Evolutionary conservation across 306 rosid genomes (phyloP).

Genomic region (Castanea sativa): DNA sequence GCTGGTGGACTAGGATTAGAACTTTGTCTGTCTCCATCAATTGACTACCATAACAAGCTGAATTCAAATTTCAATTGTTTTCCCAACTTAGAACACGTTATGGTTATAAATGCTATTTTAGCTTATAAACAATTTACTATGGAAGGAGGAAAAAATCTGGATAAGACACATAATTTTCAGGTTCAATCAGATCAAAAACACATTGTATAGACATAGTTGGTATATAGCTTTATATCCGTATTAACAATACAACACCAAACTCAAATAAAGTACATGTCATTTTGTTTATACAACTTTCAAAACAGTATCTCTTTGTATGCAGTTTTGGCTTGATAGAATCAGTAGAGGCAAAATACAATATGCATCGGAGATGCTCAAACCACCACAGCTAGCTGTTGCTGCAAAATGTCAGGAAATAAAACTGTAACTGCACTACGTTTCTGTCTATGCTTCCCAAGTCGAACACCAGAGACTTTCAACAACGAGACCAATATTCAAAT

Average conservation of each 20-base stretch:
- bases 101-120: background rate
- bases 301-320: conserved; percentile 11
- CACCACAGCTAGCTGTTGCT: conserved; percentile 27
- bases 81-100: background rate
- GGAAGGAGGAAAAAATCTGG: conserved; percentile 2
- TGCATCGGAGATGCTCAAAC: conserved; percentile 31
- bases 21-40: background rate
- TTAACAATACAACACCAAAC: conserved; percentile 26
- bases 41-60: conserved; percentile 1
- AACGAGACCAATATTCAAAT: conserved; percentile 25
- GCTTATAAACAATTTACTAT: background rate
- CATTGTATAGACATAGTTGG: conserved; percentile 16
- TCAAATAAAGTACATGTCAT: conserved; percentile 28
- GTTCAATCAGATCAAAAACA: conserved; percentile 12
- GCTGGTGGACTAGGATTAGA: conserved; percentile 8
- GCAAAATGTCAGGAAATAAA: conserved; percentile 30
- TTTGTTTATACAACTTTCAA: conserved; percentile 24
- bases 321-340: conserved; percentile 29
- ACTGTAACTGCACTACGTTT: conserved; percentile 23
- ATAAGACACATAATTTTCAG: background rate
- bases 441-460: conserved; percentile 29
- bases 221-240: conserved; percentile 19
- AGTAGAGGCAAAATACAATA: conserved; percentile 29
- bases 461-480: conserved; percentile 28
- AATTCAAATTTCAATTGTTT: background rate